Conservation (phyloP, 192 early-diverging fungal genomes). For the Rhizoclosmatium globosum region DNA sequence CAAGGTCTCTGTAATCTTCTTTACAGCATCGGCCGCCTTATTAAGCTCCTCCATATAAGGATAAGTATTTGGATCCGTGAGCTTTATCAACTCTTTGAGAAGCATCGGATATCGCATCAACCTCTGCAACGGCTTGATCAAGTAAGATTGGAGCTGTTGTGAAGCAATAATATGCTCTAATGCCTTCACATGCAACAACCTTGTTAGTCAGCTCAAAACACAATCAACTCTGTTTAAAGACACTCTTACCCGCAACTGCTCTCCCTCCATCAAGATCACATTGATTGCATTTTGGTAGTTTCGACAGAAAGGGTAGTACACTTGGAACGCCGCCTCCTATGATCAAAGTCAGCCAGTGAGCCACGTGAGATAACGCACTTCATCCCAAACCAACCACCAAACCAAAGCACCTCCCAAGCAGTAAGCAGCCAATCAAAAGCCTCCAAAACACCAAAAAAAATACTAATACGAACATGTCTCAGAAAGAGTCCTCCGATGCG, state of each 20-base stretch:
- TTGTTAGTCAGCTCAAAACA: constrained; percentile 69
- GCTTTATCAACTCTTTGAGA: constrained; percentile 63
- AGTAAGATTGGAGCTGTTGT: constrained; percentile 21
- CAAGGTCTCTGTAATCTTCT: constrained; percentile 84
- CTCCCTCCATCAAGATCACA: constrained; percentile 41
- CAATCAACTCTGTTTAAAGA: too few relatives aligned
- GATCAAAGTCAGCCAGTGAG: not conserved
- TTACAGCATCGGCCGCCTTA: constrained; percentile 78
- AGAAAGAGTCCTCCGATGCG: constrained; percentile 86
- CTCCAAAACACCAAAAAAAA: not conserved
- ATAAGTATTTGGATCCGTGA: not conserved
- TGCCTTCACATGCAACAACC: not conserved
- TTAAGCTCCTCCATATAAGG: constrained; percentile 54
- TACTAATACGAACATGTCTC: constrained; percentile 58
- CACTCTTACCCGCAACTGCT: constrained; percentile 57
- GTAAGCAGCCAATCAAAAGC: too few relatives aligned
- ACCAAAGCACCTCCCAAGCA: too few relatives aligned
- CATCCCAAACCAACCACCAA: too few relatives aligned
- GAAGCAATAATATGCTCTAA: constrained; percentile 18
- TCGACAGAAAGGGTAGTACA: constrained; percentile 93
- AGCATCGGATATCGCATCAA: constrained; percentile 98
- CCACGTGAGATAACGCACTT: too few relatives aligned
- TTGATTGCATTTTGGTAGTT: constrained; percentile 75
- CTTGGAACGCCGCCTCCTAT: constrained; percentile 51
- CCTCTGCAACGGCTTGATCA: constrained; percentile 46